Percentiles rank a stretch among this genome's conserved stretches.
Evolutionary conservation across 768 basidiomycete species (phyloP).

Genomic region (Pisolithus tinctorius): DNA sequence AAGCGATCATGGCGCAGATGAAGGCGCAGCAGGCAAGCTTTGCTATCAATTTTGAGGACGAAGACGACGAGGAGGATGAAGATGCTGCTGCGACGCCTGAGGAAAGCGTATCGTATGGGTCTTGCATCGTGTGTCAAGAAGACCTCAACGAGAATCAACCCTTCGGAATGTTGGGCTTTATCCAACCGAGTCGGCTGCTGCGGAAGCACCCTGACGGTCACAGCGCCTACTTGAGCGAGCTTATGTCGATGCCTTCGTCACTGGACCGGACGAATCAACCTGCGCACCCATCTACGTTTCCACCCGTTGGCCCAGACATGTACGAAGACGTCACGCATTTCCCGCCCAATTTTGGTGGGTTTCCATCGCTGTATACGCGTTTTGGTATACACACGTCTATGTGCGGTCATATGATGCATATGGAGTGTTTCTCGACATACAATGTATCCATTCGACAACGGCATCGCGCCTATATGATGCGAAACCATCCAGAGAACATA

Average conservation of each 20-base stretch:
- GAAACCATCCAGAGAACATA: slow-evolving; percentile 94
- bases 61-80: slow-evolving; percentile 59
- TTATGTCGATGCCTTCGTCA: slow-evolving; percentile 53
- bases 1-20: slow-evolving; percentile 93
- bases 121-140: slow-evolving; percentile 99
- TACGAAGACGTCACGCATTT: slow-evolving; percentile 28
- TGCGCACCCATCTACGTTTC: slow-evolving; percentile 30
- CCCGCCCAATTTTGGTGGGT: slow-evolving; percentile 68
- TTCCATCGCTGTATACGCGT: slow-evolving; percentile 61
- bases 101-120: slow-evolving; percentile 60
- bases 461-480: slow-evolving; percentile 79
- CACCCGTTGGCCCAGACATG: slow-evolving; percentile 14
- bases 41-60: slow-evolving; percentile 71
- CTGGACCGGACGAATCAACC: slow-evolving; percentile 48
- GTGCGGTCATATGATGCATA: slow-evolving; percentile 96
- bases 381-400: slow-evolving; percentile 85
- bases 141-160: slow-evolving; percentile 65
- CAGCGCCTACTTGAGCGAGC: slow-evolving; percentile 59
- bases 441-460: slow-evolving; percentile 80
- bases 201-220: slow-evolving; percentile 70
- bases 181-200: slow-evolving; percentile 84
- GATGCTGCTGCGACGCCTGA: slow-evolving; percentile 40
- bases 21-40: slow-evolving; percentile 87
- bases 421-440: slow-evolving; percentile 90
- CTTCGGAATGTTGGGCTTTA: slow-evolving; percentile 80